Evolutionary conservation across 352 stramenopile genomes (phyloP).

Genomic region (Globisporangium nodosum): DNA sequence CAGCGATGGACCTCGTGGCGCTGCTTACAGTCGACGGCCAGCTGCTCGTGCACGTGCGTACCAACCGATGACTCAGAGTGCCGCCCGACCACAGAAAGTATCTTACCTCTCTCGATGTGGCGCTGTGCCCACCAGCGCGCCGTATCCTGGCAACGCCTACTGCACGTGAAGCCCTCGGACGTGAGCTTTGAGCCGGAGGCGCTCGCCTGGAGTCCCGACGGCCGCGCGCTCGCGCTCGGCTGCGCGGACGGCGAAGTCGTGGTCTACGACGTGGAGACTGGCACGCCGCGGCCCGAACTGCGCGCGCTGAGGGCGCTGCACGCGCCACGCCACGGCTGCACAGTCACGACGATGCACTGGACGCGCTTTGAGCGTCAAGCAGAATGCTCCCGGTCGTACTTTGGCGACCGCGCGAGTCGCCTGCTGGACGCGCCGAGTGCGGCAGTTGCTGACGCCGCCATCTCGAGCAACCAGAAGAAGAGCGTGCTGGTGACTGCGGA

Average conservation of each 20-base stretch:
- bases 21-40: conserved; percentile 63
- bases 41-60: conserved; percentile 66
- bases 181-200: conserved; percentile 45
- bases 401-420: conserved; percentile 24
- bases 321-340: conserved; percentile 28
- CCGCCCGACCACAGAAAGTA: background rate
- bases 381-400: conserved; percentile 7
- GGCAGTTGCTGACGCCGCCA: background rate
- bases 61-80: too few species aligned
- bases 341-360: conserved; percentile 65
- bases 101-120: background rate
- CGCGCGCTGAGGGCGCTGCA: conserved; percentile 18
- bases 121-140: conserved; percentile 32
- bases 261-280: conserved; percentile 61
- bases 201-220: conserved; percentile 63
- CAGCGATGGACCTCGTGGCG: conserved; percentile 76
- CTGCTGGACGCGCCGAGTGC: conserved; percentile 19
- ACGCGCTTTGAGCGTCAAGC: background rate
- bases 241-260: conserved; percentile 64
- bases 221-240: conserved; percentile 56
- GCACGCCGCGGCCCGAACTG: conserved; percentile 22
- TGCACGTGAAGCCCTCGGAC: conserved; percentile 65
- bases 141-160: conserved; percentile 67
- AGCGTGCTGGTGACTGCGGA: conserved; percentile 50
- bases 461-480: background rate